Conservation (phyloP, 73 alveolate genomes). For the Breviolum minutum region DNA sequence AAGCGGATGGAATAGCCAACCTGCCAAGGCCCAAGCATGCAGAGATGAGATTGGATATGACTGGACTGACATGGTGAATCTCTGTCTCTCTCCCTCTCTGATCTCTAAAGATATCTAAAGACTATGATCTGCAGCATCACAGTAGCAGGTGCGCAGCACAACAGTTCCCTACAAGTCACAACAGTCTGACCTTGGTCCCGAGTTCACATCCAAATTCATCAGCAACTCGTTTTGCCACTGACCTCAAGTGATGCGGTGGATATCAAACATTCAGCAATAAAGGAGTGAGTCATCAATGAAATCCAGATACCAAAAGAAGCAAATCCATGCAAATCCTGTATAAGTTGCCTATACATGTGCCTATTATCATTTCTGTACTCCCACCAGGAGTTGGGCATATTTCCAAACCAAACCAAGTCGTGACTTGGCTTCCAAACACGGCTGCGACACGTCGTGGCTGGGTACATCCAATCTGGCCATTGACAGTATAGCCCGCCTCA, state of each 20-base stretch:
- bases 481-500: slow-evolving; percentile 92
- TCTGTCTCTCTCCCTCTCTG: background rate
- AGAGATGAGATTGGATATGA: background rate
- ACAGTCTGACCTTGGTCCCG: slow-evolving; percentile 78
- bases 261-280: too few species aligned
- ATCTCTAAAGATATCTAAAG: too few species aligned
- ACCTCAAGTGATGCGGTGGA: background rate
- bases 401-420: background rate
- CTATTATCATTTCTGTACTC: too few species aligned
- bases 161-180: too few species aligned
- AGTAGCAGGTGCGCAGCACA: too few species aligned
- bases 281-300: background rate
- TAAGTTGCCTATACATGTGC: too few species aligned
- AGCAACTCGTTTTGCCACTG: slow-evolving; percentile 99
- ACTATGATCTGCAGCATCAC: too few species aligned
- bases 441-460: slow-evolving; percentile 99
- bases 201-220: slow-evolving; percentile 98
- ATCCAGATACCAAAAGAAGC: background rate
- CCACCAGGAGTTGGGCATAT: too few species aligned
- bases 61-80: background rate
- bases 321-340: too few species aligned
- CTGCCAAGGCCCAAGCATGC: slow-evolving; percentile 38
- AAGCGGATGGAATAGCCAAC: slow-evolving; percentile 99
- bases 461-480: slow-evolving; percentile 99
- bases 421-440: slow-evolving; percentile 94